Evolutionary conservation across 352 stramenopile species (phyloP), one percentile per base, ranked within the genome.

Genomic region (Phytophthora constricta): DNA sequence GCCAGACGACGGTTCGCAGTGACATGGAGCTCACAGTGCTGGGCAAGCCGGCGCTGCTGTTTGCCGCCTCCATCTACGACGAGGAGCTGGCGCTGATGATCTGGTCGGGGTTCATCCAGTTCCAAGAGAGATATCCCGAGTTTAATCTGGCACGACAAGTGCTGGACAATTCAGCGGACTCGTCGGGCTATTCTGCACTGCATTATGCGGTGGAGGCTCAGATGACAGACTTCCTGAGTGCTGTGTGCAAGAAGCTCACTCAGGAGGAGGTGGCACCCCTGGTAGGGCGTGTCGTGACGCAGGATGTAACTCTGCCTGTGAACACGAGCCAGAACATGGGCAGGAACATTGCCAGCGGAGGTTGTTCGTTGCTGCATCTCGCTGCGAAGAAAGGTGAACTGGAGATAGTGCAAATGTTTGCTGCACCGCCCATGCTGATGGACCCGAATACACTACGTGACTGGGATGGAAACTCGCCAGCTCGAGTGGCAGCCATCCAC

Each of bases 41-140:
- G 79, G 87, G 87, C 20, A 93, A 96, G 61, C 84, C 84, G 0
- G 82, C 84, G 48, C 73, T 96, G 28, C 66, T 92, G 17, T 96
- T 94, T 50, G 84, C 86, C 31, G 76, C 87, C 7, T 93, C 87
- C 42, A 90, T 96, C 53, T 96, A 96, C 62, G 87, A 96, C 62
- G 87, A 96, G 59, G 81, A 93, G 33, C 72, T 96, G 31, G 81
- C 84, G 28, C 46, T 79, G 27, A 57, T 89, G 31, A 77, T 93
- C 64, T 92, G 84, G 82, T 58, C 58, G 26, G 85, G 84, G 1
- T 74, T 91, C 22, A 39, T 84, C 22, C 68, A 68, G 22, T 76
- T 91, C 69, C 80, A 86, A 23, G 58, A 68, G 23, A 51, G 25
- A 1, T 71, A 82, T 50, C 63, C 65, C 10, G 46, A 55, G 2